Percentiles rank a stretch among this genome's conserved stretches.
These are phyloP conservation scores for Saccharomycopsis capsularis DNA, from an alignment of 805 yeast genomes.

Conservation along the genomic window DNA sequence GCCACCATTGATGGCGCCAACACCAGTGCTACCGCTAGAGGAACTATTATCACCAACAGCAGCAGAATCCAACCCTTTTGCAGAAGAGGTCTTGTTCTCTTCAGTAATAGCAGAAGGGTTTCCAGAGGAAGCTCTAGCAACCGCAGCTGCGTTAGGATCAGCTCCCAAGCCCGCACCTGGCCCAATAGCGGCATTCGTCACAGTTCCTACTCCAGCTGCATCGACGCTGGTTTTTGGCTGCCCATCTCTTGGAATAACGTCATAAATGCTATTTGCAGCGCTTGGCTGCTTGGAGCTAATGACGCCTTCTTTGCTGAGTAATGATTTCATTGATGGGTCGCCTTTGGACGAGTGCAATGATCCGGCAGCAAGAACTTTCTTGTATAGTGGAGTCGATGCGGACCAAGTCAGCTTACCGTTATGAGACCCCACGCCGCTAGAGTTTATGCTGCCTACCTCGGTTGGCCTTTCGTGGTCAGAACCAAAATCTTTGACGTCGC, in stretches of 20 bases:
- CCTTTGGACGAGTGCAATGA: constrained; percentile 5
- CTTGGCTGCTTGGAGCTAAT: background rate
- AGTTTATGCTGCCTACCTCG: background rate
- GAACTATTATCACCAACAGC: background rate
- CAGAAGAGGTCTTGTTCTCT: background rate
- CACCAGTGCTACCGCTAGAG: background rate
- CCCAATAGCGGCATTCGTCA: background rate
- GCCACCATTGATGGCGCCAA: background rate
- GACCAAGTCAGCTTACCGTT: background rate
- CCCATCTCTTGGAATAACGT: background rate
- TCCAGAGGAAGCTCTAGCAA: background rate
- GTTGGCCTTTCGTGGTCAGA: background rate
- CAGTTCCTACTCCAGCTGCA: background rate
- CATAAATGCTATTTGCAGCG: background rate
- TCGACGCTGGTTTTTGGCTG: background rate
- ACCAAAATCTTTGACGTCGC: background rate
- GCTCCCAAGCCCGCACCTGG: background rate
- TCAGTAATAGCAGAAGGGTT: background rate
- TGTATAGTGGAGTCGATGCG: constrained; percentile 1
- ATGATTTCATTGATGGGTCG: constrained; percentile 8
- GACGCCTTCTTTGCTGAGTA: constrained; percentile 12
- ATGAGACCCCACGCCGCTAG: background rate
- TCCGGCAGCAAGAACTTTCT: constrained; percentile 1
- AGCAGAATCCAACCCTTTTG: background rate
- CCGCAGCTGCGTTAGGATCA: background rate